Percentiles rank a stretch among this genome's conserved stretches.
phyloP scores from a whole-genome alignment of 768 basidiomycete species.

The Termitomyces sp. region DNA sequence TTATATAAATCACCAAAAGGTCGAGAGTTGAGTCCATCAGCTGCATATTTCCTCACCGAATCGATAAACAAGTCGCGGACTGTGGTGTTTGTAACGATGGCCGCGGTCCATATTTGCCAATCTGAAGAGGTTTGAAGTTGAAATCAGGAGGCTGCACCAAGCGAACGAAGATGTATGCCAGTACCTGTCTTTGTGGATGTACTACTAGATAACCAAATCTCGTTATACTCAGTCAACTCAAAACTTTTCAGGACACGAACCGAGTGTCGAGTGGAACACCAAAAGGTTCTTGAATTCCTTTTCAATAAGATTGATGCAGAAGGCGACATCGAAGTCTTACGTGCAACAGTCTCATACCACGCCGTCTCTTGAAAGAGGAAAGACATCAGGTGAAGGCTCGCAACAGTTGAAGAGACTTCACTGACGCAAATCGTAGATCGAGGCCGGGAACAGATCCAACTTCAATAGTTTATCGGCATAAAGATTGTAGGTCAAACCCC shows the following conservation, averaged over 20 bases:
- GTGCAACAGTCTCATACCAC: constrained; percentile 43
- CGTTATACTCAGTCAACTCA: background rate
- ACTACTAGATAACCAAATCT: constrained; percentile 22
- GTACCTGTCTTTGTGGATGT: constrained; percentile 52
- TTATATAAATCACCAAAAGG: constrained; percentile 50
- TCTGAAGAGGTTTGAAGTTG: constrained; percentile 24
- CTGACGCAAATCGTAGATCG: constrained; percentile 43
- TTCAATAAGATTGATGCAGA: background rate
- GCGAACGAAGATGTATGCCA: background rate
- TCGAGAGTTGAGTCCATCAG: constrained; percentile 35
- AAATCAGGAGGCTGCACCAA: background rate
- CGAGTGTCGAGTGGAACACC: constrained; percentile 46
- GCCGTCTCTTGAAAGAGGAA: constrained; percentile 30
- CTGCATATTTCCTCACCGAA: constrained; percentile 42
- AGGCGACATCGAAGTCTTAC: constrained; percentile 18
- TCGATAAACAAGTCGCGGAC: constrained; percentile 46
- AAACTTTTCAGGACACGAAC: constrained; percentile 14
- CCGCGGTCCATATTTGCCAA: constrained; percentile 59
- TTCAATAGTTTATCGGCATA: constrained; percentile 54
- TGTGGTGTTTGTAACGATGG: constrained; percentile 37
- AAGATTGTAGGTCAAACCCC: constrained; percentile 61
- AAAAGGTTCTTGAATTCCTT: constrained; percentile 26
- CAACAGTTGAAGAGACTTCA: background rate
- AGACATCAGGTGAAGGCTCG: background rate
- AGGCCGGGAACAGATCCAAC: constrained; percentile 45